Base-by-base conservation (phyloP, 139 green algal genomes). In the Auxenochlorella protothecoides region DNA sequence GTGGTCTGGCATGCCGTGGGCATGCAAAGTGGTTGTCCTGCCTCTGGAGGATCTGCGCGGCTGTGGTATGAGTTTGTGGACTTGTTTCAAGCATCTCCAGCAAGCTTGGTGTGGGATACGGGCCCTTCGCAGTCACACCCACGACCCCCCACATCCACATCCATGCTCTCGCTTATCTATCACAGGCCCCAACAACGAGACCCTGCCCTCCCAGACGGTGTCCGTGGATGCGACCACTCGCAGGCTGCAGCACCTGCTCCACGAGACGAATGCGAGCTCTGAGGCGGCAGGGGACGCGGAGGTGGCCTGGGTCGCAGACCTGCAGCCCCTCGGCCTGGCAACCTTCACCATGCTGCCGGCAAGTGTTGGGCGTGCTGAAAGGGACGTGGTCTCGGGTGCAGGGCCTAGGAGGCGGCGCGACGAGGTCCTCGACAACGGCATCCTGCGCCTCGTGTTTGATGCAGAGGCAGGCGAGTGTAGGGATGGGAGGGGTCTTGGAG, bases 291-390 rank as follows among this genome's bases (percentile, higher is more conserved):
- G 75, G 54, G 5, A 72, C 16, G n/a, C 64, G 16, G 80, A 89
- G 75, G 59, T 91, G 6, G 74, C 69, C 5, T 92, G 91, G 71
- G 15, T 78, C 0, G 80, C 72, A 2, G 66, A 72, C 0, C 52
- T 89, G 9, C 84, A 82, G 2, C 84, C 87, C 4, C 56, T 90
- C 7, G 87, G 86, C 4, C 91, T 83, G 68, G 61, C 68, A 15
- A 78, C 63, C 15, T 86, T 80, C 65, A 61, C 74, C 10, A 16
- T 88, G 61, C 27, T 44, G 27, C 27, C 27, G 27, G 27, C 27
- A 44, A 44, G 27, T 44, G 27, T 44, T 44, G 27, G 27, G 27
- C 27, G 27, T 2, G 27, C 27, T 44, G 27, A 44, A 44, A 44
- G 27, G 27, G 27, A 44, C 27, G 27, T 44, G 27, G 27, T 44